Conservation (phyloP, 768 basidiomycete species). For the Pisolithus albus region DNA sequence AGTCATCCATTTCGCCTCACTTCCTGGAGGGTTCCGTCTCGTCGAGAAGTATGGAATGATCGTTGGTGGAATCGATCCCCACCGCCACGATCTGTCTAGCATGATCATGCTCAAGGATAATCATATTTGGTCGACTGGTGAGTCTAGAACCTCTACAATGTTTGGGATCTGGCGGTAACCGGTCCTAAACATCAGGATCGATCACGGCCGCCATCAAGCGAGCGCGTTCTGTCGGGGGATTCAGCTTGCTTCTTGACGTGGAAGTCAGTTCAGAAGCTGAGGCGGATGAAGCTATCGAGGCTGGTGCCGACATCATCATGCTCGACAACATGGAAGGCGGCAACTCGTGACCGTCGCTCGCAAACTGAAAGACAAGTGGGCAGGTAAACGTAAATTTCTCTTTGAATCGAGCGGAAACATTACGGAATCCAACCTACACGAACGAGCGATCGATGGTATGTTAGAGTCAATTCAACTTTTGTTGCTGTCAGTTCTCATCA, state of each 20-base stretch:
- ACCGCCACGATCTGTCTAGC: slow-evolving; percentile 92
- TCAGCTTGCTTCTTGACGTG: slow-evolving; percentile 86
- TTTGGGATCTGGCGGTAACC: slow-evolving; percentile 1
- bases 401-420: slow-evolving; percentile 95
- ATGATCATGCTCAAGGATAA: slow-evolving; percentile 99
- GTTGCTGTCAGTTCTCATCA: background rate
- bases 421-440: slow-evolving; percentile 78
- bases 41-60: slow-evolving; percentile 99
- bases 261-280: slow-evolving; percentile 86
- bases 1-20: background rate
- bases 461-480: slow-evolving; percentile 1
- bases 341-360: slow-evolving; percentile 63
- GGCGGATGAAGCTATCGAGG: slow-evolving; percentile 94
- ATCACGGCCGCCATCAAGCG: slow-evolving; percentile 82
- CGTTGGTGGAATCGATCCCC: slow-evolving; percentile 92
- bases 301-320: slow-evolving; percentile 94
- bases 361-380: slow-evolving; percentile 73
- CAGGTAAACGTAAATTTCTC: slow-evolving; percentile 72
- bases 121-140: slow-evolving; percentile 95
- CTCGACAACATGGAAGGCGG: slow-evolving; percentile 87
- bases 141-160: slow-evolving; percentile 9
- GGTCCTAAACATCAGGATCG: slow-evolving; percentile 50
- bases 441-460: slow-evolving; percentile 77
- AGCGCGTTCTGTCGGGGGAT: slow-evolving; percentile 87
- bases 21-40: slow-evolving; percentile 69